phyloP scores from a whole-genome alignment of 2,329 filamentous ascomycete species.

The Eutypa lata region DNA sequence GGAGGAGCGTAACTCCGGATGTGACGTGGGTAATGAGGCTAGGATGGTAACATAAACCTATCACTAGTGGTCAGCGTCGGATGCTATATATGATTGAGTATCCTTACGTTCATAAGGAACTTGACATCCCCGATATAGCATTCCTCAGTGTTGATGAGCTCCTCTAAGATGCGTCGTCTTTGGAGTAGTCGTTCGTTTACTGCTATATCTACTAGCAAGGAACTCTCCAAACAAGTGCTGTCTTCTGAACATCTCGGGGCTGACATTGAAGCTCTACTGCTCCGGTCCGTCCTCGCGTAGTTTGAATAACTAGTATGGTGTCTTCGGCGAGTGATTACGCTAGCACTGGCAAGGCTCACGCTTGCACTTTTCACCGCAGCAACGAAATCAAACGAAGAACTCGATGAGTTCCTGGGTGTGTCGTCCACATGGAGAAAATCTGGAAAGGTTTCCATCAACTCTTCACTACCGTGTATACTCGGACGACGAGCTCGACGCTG shows the following conservation, averaged over 20 bases:
- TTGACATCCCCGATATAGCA: slow-evolving; percentile 85
- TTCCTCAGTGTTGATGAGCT: slow-evolving; percentile 82
- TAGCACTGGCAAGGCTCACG: slow-evolving; percentile 71
- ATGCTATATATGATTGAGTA: neutral
- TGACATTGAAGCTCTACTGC: slow-evolving; percentile 59
- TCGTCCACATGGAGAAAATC: slow-evolving; percentile 26
- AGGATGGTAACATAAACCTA: slow-evolving; percentile 75
- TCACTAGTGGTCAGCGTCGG: slow-evolving; percentile 13
- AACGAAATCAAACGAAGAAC: slow-evolving; percentile 76
- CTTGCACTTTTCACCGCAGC: slow-evolving; percentile 79
- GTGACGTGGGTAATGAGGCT: slow-evolving; percentile 64
- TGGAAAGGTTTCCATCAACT: slow-evolving; percentile 27
- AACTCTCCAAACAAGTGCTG: slow-evolving; percentile 57
- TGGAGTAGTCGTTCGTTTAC: slow-evolving; percentile 71
- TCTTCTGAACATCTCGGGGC: slow-evolving; percentile 63
- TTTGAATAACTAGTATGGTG: slow-evolving; percentile 47
- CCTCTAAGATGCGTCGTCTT: slow-evolving; percentile 76
- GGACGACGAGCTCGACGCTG: slow-evolving; percentile 53
- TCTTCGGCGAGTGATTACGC: slow-evolving; percentile 61
- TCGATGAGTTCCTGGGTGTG: slow-evolving; percentile 54
- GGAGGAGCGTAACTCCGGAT: slow-evolving; percentile 62
- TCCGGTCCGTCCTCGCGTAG: slow-evolving; percentile 59
- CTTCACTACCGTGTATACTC: slow-evolving; percentile 18
- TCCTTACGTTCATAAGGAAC: slow-evolving; percentile 76
- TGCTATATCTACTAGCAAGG: slow-evolving; percentile 57